Base-by-base conservation (phyloP, 2,329 filamentous ascomycete species). In the Aspergillus sp. region DNA sequence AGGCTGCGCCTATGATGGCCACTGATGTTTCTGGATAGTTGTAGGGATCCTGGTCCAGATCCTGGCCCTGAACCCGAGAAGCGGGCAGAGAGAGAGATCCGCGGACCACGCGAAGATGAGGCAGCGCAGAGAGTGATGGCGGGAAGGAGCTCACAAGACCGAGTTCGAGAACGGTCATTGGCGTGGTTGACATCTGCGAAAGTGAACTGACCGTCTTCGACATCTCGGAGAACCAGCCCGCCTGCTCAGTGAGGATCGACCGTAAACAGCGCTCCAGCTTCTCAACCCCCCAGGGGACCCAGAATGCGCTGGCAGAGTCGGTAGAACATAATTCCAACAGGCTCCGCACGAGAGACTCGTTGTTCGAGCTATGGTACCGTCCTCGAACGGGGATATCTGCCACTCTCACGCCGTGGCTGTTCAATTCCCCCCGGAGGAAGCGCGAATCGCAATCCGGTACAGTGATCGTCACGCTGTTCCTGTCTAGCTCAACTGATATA, bases 1-100 rank as follows among this genome's bases (percentile, higher is more conserved):
- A 61, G 0, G 77, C 68, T 74, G 79, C 76, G 3, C 78, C 78
- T 4, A 80, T 64, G 1, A 81, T 67, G 3, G 77, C 78, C 34
- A 80, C 66, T 15, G 50, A 60, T 22, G 6, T 45, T 43, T 54
- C 51, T 41, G 51, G 51, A 19, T 54, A 54, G 30, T 25, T 41
- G 13, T 54, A 43, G 17, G 1, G 22, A 45, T 43, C 28, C 25
- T 30, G 46, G n/a, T 47, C n/a, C 9, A 7, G 15, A 8, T 47
- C 45, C 45, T 7, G 6, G n/a, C 22, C n/a, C 11, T 47, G 17
- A 23, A 6, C 2, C 45, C 28, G 46, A 4, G 22, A 19, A 25
- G 46, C 7, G 34, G 34, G 34, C 4, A 28, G 51, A 7, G 51
- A 19, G 1, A 45, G 34, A 3, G 34, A 54, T 7, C 51, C 51